Conservation (phyloP, 345 rosid genomes). For the Corymbia maculata region DNA sequence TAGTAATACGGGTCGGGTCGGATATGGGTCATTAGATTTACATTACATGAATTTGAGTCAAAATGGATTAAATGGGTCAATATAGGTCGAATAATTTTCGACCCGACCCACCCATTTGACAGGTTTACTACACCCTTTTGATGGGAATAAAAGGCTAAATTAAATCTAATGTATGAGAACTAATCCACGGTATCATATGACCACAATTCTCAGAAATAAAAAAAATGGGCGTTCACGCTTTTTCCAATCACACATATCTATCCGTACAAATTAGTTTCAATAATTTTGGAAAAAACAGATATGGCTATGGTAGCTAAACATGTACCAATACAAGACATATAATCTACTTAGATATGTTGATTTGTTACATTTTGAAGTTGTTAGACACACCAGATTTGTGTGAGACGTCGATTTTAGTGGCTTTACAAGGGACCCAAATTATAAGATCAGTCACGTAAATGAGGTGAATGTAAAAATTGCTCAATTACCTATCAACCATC, state of each 20-base stretch:
- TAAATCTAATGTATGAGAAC: too few relatives aligned
- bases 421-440: background rate
- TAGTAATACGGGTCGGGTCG: too few relatives aligned
- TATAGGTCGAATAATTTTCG: too few relatives aligned
- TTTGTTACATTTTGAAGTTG: background rate
- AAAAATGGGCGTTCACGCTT: fast-evolving
- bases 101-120: too few relatives aligned
- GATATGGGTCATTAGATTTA: too few relatives aligned
- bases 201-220: too few relatives aligned
- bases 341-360: background rate
- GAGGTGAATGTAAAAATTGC: background rate
- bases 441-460: background rate
- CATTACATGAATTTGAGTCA: too few relatives aligned
- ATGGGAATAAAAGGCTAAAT: background rate
- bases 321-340: background rate
- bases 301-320: too few relatives aligned
- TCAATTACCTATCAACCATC: background rate
- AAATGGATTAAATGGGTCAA: too few relatives aligned
- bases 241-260: background rate
- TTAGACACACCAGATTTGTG: fast-evolving
- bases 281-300: background rate
- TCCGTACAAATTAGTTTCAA: too few relatives aligned
- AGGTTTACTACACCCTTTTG: too few relatives aligned
- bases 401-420: background rate
- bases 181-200: too few relatives aligned